Evolutionary conservation across 192 early-diverging fungal species (phyloP), one percentile per base, ranked within the genome.

Genomic region (Coemansia sp.): DNA sequence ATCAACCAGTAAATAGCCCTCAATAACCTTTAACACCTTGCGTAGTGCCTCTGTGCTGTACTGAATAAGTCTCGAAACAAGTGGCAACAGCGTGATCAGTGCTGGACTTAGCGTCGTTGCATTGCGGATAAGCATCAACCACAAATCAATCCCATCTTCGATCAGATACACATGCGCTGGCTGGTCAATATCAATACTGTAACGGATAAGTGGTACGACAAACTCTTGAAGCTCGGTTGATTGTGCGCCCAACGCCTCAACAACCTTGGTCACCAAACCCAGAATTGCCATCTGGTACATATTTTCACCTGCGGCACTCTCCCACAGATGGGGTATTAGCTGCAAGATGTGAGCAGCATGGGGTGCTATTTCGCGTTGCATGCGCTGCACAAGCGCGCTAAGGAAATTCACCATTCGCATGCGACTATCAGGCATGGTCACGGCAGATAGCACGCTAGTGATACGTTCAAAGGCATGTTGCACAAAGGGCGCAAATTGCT

Each of bases 101-200:
- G 81, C 71, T 7, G 76, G 72, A 8, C 84, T 86, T 22, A 81
- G 68, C 10, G 65, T 27, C 0, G 86, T 57, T 0, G 88, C 74
- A 69, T 88, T 91, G 80, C 90, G 88, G 12, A 97, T n/a, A 0
- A 88, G 85, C 4, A 88, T 86, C 47, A 86, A 84, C 95, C 94
- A 96, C 16, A 97, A 81, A 57, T 95, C 93, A n/a, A 96, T 79
- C 2, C 87, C 91, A 60, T 97, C 95, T 62, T 96, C 95, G 24
- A 95, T 82, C 58, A 97, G 60, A 55, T 94, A 95, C 6, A 93
- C 77, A 75, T 93, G 89, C 2, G 73, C 71, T 52, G 84, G 85
- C 41, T 82, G 72, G 44, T 67, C 82, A 0, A 85, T 81, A 54
- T 92, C 84, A 12, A 93, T 71, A 73, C 92, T 92, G 57, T 90